These are phyloP conservation scores for Lasiodiplodia theobromae DNA, from an alignment of 2,329 filamentous ascomycete species.

Conservation along the genomic window DNA sequence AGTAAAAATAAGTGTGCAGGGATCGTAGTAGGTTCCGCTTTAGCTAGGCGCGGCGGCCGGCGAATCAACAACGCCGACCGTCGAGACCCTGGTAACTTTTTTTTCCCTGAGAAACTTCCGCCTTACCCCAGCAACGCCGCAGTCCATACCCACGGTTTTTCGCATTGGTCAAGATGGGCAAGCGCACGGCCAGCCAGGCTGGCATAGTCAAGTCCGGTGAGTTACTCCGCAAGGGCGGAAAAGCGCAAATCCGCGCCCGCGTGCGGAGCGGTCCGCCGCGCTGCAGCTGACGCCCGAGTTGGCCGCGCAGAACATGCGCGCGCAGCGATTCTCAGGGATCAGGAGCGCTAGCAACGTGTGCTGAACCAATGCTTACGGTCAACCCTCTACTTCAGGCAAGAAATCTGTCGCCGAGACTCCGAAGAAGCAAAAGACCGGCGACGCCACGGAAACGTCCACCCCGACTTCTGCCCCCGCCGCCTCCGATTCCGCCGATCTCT, in stretches of 20 bases:
- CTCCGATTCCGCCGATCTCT: background rate
- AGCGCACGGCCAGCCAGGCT: slow-evolving; percentile 20
- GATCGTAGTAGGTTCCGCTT: background rate
- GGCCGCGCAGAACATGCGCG: background rate
- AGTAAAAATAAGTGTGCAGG: slow-evolving; percentile 6
- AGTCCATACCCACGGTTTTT: background rate
- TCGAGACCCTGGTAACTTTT: slow-evolving; percentile 6
- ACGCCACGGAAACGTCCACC: background rate
- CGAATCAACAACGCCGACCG: slow-evolving; percentile 17
- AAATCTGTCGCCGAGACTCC: slow-evolving; percentile 5
- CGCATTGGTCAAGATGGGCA: slow-evolving; percentile 8
- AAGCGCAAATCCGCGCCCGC: background rate
- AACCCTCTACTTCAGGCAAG: background rate
- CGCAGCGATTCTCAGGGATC: background rate
- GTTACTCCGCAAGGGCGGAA: background rate
- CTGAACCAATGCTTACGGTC: slow-evolving; percentile 1
- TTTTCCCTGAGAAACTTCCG: slow-evolving; percentile 17
- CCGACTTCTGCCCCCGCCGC: background rate
- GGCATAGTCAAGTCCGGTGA: slow-evolving; percentile 11
- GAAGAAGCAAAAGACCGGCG: slow-evolving; percentile 18
- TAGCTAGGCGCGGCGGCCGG: background rate
- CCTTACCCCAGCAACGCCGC: background rate
- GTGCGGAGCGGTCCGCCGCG: background rate
- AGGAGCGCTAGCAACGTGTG: background rate
- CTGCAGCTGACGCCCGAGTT: background rate